Base-by-base conservation (phyloP, 192 early-diverging fungal species). In the Glomus cerebriforme region DNA sequence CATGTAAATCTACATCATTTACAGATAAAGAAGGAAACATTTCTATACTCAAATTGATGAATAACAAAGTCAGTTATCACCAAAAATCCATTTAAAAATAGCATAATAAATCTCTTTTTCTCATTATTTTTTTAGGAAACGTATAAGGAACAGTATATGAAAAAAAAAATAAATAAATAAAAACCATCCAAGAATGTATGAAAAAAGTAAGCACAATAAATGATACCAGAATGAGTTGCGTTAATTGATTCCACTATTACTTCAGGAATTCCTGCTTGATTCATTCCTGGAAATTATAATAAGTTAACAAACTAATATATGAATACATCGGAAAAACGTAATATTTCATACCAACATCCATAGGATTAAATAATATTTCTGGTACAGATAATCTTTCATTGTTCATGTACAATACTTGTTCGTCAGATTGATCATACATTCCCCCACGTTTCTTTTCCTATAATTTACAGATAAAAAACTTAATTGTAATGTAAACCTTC, bases 371-470 rank as follows among this genome's bases (percentile, higher is more conserved):
- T 7, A 94, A 81, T 39, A 92, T 85, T 70, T 94, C 93, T n/a
- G 93, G 91, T 10, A 94, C 87, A 69, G 88, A 91, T 79, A 94
- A 92, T 3, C 93, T 87, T 75, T 94, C 93, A 78, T 93, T 93
- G 75, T 91, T 91, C 88, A 93, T 89, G 10, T 79, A 73, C 47
- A 93, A 81, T 22, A 92, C 81, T 66, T 93, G 91, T 35, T 88
- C 86, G 0, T 87, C 84, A 2, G 74, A 64, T 77, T 37, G 15
- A 54, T 70, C 37, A 64, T 65, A 15, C 29, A 29, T 70, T 72
- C 71, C 27, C 71, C 80, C 17, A 66, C 79, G 12, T 82, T 74
- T 54, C 22, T 35, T 70, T 75, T 59, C 67, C 76, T 45, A 19
- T 70, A 65, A 8, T 71, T 47, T 9, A 71, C 75, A 19, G 43